Percentiles rank a stretch among this genome's conserved stretches.
These are phyloP conservation scores for Platanus orientalis DNA, from an alignment of 164 flowering plant genomes.

Conservation along the genomic window DNA sequence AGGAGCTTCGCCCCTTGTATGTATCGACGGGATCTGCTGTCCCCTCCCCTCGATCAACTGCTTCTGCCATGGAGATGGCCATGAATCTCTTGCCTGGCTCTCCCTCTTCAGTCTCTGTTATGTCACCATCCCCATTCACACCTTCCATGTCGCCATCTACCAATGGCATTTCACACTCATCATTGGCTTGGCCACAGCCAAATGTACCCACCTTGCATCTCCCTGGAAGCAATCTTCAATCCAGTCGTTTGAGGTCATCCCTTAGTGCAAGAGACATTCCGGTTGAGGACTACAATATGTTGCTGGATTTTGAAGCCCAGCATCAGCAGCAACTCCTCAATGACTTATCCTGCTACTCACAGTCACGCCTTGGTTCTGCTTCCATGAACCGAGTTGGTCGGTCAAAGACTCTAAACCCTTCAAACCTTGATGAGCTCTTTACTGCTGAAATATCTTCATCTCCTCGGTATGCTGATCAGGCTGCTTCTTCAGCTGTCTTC, in stretches of 20 bases:
- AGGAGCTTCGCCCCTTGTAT: too few species aligned
- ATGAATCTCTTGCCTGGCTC: too few species aligned
- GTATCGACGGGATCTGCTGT: too few species aligned
- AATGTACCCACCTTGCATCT: constrained; percentile 51
- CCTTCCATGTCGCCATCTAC: constrained; percentile 37
- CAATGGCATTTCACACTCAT: constrained; percentile 23
- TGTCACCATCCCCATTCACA: too few species aligned
- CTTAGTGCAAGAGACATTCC: constrained; percentile 77
- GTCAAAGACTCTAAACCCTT: constrained; percentile 53
- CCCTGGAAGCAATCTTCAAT: constrained; percentile 86
- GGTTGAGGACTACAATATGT: constrained; percentile 42
- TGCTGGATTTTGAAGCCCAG: constrained; percentile 54
- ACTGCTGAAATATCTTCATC: constrained; percentile 36
- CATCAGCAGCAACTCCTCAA: constrained; percentile 66
- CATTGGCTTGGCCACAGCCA: constrained; percentile 38
- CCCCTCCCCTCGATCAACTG: too few species aligned
- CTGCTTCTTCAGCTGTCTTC: constrained; percentile 45
- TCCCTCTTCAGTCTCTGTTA: too few species aligned
- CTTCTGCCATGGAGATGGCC: too few species aligned
- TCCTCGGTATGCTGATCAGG: constrained; percentile 63
- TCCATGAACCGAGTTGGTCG: constrained; percentile 51
- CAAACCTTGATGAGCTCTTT: constrained; percentile 81
- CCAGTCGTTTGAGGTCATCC: constrained; percentile 85
- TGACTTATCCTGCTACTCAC: constrained; percentile 53
- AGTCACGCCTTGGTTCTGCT: constrained; percentile 34